Evolutionary conservation across 1,284 basidiomycete species (phyloP), one percentile per base, ranked within the genome.

Genomic region (Xanthoconium separans): DNA sequence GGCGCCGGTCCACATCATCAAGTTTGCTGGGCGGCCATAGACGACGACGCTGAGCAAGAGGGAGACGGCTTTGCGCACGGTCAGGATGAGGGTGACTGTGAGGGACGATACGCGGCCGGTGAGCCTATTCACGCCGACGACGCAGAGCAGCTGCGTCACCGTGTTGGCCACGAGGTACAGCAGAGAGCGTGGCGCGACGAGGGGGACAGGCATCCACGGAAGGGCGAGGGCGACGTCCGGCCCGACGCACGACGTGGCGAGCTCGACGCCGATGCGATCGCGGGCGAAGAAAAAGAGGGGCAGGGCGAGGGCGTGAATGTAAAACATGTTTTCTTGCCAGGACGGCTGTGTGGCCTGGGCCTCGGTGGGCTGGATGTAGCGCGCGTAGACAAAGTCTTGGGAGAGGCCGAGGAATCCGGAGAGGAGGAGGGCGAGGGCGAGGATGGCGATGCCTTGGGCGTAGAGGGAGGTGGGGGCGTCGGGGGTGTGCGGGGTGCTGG

Each of bases 251-350:
- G 84, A 65, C 0, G 73, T 61, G 1, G 65, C 58, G 40, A 85
- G 66, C 59, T 90, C 88, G 0, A 67, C 60, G 9, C 61, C 44
- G 53, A 92, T 74, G 61, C 81, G 80, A 18, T 74, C 64, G 1
- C 82, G 72, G 41, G 87, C 73, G 52, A 81, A 81, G 51, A 78
- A 58, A 73, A 92, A 92, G 74, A 91, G 77, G 4, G 89, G 90
- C 13, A 92, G 76, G 6, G 83, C 81, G 50, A 91, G 79, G 65
- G 85, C 83, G 69, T 91, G 88, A 22, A 90, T 76, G 70, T 95
- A 98, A 74, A 97, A 98, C 78, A 98, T 85, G 31, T 84, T 87
- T 73, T 98, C 95, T 65, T 89, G 84, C 95, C 95, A 98, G 57
- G 77, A 65, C 60, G 79, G 68, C 51, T 66, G 65, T 37, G 2